Conservation (phyloP, 2,329 filamentous ascomycete genomes). For the Fusarium tricinctum region DNA sequence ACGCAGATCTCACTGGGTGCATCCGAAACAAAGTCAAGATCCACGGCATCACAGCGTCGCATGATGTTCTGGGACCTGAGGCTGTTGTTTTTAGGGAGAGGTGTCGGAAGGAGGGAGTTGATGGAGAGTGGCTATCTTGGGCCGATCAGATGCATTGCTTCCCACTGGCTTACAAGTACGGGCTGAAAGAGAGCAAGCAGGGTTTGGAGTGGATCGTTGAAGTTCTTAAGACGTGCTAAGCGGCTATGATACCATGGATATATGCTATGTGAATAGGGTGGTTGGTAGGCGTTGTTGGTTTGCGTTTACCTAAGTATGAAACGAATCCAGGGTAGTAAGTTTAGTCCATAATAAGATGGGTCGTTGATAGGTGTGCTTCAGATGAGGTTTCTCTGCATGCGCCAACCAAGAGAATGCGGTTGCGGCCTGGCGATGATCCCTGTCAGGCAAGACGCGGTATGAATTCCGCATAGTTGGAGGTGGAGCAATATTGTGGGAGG, state of each 20-base stretch:
- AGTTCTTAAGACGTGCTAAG: slow-evolving; percentile 21
- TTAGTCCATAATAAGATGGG: too few species aligned
- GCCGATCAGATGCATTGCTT: slow-evolving; percentile 73
- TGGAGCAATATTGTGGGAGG: too few species aligned
- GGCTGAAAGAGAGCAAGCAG: slow-evolving; percentile 60
- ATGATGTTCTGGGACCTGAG: slow-evolving; percentile 68
- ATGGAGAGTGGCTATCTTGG: slow-evolving; percentile 71
- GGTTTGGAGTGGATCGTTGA: slow-evolving; percentile 41
- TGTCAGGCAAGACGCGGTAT: too few species aligned
- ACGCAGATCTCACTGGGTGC: slow-evolving; percentile 57
- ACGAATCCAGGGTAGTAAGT: too few species aligned
- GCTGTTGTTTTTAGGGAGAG: slow-evolving; percentile 63
- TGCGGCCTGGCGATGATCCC: too few species aligned
- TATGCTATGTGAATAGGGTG: not conserved
- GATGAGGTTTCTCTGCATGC: too few species aligned
- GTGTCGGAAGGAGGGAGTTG: slow-evolving; percentile 58
- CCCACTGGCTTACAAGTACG: slow-evolving; percentile 63
- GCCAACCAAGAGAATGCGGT: too few species aligned
- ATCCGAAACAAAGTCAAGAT: slow-evolving; percentile 58
- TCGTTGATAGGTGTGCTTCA: too few species aligned
- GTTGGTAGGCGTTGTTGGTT: not conserved
- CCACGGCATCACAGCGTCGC: slow-evolving; percentile 65
- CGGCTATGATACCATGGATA: not conserved
- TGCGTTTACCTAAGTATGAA: too few species aligned
- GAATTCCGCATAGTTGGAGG: too few species aligned